Conservation (phyloP, 345 rosid genomes). For the Pistacia atlantica region DNA sequence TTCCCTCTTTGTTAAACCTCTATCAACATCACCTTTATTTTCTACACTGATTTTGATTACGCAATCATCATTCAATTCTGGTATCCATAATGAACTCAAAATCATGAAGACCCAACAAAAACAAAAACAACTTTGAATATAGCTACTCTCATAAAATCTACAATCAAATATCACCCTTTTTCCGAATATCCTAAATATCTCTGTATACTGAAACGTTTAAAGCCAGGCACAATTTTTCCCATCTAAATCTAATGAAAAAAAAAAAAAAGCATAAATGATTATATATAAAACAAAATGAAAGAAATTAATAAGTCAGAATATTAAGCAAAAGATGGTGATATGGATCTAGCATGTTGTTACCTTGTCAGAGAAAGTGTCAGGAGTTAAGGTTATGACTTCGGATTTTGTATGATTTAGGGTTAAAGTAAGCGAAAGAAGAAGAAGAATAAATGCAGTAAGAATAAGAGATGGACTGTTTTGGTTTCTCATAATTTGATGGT, state of each 20-base stretch:
- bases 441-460: slow-evolving; percentile 29
- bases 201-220: background rate
- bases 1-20: background rate
- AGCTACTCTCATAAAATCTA: background rate
- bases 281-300: background rate
- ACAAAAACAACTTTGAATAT: background rate
- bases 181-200: background rate
- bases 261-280: background rate
- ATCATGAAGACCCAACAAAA: background rate
- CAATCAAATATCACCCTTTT: background rate
- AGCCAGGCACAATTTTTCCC: background rate
- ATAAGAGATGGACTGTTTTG: slow-evolving; percentile 19
- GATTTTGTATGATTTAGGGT: slow-evolving; percentile 33
- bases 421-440: slow-evolving; percentile 36
- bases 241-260: background rate
- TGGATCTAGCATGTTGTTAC: slow-evolving; percentile 35
- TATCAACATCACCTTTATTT: background rate
- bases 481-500: slow-evolving; percentile 22
- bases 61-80: background rate
- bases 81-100: background rate
- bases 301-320: background rate
- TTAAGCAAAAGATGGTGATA: background rate
- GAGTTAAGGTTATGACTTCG: slow-evolving; percentile 85
- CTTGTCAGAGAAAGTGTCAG: slow-evolving; percentile 95
- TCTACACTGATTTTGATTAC: background rate